phyloP scores from a whole-genome alignment of 225 moss, liverwort and hornwort species.

The Physcomitrium patens region DNA sequence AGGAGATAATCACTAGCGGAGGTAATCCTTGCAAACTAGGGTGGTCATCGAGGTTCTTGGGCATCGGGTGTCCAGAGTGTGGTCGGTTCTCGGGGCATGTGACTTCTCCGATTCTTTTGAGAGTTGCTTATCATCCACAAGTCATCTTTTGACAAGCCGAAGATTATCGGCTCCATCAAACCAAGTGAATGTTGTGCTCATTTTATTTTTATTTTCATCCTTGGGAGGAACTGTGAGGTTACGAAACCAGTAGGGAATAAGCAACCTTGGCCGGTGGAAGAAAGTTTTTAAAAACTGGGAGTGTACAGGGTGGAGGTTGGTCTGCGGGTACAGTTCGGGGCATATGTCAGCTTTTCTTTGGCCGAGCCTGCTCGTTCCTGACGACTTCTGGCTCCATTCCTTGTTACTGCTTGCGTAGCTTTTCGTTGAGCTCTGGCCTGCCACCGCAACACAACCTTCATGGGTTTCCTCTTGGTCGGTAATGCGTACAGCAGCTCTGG shows the following conservation, averaged over 20 bases:
- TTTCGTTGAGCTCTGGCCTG: conserved; percentile 14
- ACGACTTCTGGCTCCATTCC: conserved; percentile 19
- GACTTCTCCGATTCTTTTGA: background rate
- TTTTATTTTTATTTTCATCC: too few species aligned
- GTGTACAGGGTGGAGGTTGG: background rate
- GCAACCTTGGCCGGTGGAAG: background rate
- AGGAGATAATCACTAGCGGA: background rate
- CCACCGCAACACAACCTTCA: background rate
- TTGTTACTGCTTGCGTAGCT: background rate
- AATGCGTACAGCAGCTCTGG: conserved; percentile 31
- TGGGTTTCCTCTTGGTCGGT: conserved; percentile 30
- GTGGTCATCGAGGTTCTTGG: background rate
- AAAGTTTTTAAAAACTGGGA: background rate
- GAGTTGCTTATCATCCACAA: too few species aligned
- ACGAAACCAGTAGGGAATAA: background rate
- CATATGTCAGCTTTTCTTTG: conserved; percentile 31
- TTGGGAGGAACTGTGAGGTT: background rate
- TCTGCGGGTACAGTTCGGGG: conserved; percentile 12
- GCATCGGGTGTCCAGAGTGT: background rate
- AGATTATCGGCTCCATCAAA: background rate
- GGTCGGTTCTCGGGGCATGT: background rate
- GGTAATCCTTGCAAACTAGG: background rate
- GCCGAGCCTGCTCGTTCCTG: conserved; percentile 32
- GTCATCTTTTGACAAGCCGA: background rate
- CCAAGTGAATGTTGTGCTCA: too few species aligned